Conservation (phyloP, 2,329 filamentous ascomycete genomes). For the Sporothrix euskadiensis region DNA sequence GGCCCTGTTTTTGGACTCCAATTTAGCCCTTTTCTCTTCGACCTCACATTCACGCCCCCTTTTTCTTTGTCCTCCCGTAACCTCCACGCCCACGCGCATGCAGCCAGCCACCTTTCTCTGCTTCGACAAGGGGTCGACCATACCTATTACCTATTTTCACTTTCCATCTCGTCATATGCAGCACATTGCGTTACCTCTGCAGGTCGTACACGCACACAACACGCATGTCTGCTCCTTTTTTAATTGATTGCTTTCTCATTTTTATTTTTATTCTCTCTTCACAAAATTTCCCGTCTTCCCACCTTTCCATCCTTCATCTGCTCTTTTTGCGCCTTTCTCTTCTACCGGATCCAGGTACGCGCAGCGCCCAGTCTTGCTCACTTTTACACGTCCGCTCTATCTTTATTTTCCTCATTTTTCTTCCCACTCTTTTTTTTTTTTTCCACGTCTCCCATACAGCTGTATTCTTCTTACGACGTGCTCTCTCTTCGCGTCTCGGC, state of each 20-base stretch:
- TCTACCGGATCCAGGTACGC: conserved; percentile 25
- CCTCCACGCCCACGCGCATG: conserved; percentile 4
- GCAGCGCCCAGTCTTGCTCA: conserved; percentile 21
- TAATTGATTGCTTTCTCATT: conserved; percentile 14
- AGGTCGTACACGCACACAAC: conserved; percentile 22
- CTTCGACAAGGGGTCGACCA: neutral
- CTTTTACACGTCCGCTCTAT: conserved; percentile 12
- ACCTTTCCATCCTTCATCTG: neutral
- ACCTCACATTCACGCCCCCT: neutral
- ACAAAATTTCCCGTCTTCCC: neutral
- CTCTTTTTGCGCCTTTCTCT: conserved; percentile 10
- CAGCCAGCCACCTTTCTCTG: conserved; percentile 14
- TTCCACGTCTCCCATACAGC: neutral
- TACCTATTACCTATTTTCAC: neutral
- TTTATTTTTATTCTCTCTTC: neutral
- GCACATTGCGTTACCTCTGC: conserved; percentile 24
- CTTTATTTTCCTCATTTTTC: neutral
- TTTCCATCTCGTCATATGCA: conserved; percentile 22
- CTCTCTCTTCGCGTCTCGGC: neutral
- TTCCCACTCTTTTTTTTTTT: neutral
- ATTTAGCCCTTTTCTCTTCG: neutral
- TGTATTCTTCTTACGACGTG: neutral
- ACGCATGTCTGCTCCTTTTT: conserved; percentile 18
- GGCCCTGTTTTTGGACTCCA: conserved; percentile 7
- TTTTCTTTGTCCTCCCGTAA: neutral